phyloP scores from a whole-genome alignment of 768 basidiomycete species.

The Boletellus sp. region DNA sequence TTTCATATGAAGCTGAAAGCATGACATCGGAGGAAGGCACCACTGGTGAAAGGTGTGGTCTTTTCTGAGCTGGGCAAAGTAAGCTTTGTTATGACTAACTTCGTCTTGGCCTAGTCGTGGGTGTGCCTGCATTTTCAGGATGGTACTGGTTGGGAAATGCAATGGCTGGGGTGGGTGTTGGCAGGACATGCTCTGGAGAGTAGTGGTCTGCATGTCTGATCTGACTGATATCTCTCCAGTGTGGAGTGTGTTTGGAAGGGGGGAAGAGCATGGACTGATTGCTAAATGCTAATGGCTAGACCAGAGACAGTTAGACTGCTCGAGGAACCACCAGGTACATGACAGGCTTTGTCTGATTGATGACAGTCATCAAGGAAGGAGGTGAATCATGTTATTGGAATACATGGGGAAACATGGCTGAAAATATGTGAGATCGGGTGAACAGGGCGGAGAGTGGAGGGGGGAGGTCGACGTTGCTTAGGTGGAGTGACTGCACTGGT shows the following conservation, averaged over 20 bases:
- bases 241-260: neutral
- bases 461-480: too few relatives aligned
- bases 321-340: constrained; percentile 16
- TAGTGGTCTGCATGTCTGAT: too few relatives aligned
- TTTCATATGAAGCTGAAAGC: neutral
- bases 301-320: neutral
- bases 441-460: neutral
- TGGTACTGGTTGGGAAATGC: neutral
- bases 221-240: too few relatives aligned
- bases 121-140: neutral
- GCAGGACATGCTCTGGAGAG: too few relatives aligned
- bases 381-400: neutral
- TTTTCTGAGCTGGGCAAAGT: neutral
- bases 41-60: constrained; percentile 57
- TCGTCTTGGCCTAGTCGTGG: neutral
- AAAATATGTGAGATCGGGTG: neutral
- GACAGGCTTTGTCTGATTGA: neutral
- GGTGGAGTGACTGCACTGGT: too few relatives aligned
- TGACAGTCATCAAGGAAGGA: neutral
- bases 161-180: too few relatives aligned
- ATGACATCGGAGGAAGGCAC: constrained; percentile 47
- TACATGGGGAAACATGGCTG: neutral
- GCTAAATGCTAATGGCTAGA: constrained; percentile 2
- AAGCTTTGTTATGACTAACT: neutral
- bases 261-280: constrained; percentile 2